Base-by-base conservation (phyloP, 1,139 yeast genomes). In the Hemisphaericaspora subhashii region DNA sequence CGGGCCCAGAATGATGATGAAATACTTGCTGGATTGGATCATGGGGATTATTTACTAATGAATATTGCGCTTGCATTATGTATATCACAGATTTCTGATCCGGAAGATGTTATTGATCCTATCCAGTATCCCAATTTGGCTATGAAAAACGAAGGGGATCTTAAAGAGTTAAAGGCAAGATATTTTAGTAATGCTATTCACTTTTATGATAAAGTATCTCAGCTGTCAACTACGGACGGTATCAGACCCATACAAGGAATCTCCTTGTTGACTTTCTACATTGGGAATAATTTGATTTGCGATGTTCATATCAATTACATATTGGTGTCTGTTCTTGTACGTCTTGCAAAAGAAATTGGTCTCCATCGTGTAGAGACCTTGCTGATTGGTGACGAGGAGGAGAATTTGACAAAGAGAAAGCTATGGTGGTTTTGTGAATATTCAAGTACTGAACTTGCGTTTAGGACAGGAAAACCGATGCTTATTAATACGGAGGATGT, bases 401-500 rank as follows among this genome's bases (percentile, higher is more conserved):
- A 49, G 7, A 36, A 36, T 11, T 45, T 48, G 9, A 28, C 38
- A 6, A 47, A 52, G 9, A 41, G 58, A 36, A 45, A 49, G 9
- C 29, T 59, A 10, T 54, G 61, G 55, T 52, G 57, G 55, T 55
- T 51, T 34, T 56, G 58, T 37, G 54, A 56, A 21, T 43, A 39
- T 32, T 33, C 52, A 22, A 60, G 57, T 26, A 44, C 50, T 32
- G 64, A 58, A 16, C 37, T 50, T 6, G 46, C 56, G n/a, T 59
- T 51, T 38, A 53, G 57, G 29, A 48, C 53, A 21, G 63, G 62
- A 2, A 56, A 54, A 27, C 49, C 58, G 7, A 42, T 32, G 53
- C 35, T 43, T 16, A 30, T 45, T 7, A 44, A 40, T 31, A 33
- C 40, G 37, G 47, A 43, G 9, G 51, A 57, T 36, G 50, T 54